These are phyloP conservation scores for Verticillium longisporum DNA, from an alignment of 2,329 filamentous ascomycete species.

Conservation along the genomic window DNA sequence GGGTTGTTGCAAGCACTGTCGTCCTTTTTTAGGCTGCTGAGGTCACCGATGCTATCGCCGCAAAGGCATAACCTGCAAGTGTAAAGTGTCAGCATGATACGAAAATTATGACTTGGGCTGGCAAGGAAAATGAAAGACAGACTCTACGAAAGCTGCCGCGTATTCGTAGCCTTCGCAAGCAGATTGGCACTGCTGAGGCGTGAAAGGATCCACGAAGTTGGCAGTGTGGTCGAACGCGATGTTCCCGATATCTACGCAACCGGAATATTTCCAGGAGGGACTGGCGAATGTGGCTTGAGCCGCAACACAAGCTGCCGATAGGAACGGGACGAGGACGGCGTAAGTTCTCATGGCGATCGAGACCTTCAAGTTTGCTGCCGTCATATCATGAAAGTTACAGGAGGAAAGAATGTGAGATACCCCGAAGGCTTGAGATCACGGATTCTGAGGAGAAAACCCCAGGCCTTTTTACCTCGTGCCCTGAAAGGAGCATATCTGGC, in stretches of 20 bases:
- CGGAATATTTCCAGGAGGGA: constrained; percentile 7
- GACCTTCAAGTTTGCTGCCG: background rate
- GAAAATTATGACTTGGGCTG: background rate
- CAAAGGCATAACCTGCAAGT: constrained; percentile 4
- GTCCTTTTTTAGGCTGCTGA: background rate
- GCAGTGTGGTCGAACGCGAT: constrained; percentile 5
- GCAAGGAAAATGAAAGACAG: background rate
- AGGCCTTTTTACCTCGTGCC: background rate
- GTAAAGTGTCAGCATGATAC: too few relatives aligned
- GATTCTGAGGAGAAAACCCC: background rate
- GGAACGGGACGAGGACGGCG: background rate
- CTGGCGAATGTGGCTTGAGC: constrained; percentile 4
- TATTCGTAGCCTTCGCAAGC: constrained; percentile 6
- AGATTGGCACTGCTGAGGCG: constrained; percentile 8
- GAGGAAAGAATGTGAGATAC: background rate
- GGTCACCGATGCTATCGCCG: constrained; percentile 3
- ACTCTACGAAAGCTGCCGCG: constrained; percentile 8
- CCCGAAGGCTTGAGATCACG: background rate
- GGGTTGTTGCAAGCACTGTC: constrained; percentile 4
- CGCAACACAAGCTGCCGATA: constrained; percentile 3
- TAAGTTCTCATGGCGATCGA: background rate
- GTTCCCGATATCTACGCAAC: constrained; percentile 6
- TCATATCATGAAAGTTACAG: background rate
- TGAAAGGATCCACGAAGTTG: constrained; percentile 4
- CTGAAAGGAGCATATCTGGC: background rate